Conservation (phyloP, 768 basidiomycete species). For the Dacryopinax primogenitus region DNA sequence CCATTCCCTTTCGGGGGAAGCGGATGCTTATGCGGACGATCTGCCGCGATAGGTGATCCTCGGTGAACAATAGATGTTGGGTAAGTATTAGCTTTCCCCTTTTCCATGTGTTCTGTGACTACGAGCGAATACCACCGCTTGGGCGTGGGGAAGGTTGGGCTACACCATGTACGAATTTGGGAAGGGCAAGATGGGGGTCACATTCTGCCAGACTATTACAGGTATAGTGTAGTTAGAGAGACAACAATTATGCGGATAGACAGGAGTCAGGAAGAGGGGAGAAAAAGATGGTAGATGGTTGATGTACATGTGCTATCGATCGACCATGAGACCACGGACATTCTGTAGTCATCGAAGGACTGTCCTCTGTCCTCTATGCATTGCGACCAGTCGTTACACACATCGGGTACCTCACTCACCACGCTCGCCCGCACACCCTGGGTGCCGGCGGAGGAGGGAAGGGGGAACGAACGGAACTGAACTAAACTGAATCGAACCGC, state of each 20-base stretch:
- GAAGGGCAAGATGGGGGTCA: neutral
- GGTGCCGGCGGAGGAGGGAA: neutral
- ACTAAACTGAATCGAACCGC: too few relatives aligned
- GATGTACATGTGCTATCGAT: conserved; percentile 1
- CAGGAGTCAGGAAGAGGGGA: neutral
- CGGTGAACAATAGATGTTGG: too few relatives aligned
- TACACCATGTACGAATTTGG: too few relatives aligned
- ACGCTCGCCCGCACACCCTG: neutral
- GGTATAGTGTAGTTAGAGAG: neutral
- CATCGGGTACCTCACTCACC: neutral
- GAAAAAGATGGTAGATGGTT: neutral
- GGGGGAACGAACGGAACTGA: too few relatives aligned
- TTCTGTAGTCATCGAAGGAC: neutral
- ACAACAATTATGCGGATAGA: conserved; percentile 5
- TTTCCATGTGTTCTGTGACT: neutral
- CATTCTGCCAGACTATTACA: conserved; percentile 6
- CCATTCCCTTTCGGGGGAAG: neutral
- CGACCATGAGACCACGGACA: neutral
- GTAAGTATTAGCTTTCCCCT: neutral
- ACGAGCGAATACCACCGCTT: too few relatives aligned
- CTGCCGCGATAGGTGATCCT: neutral
- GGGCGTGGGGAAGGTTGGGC: too few relatives aligned
- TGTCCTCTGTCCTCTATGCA: conserved; percentile 6
- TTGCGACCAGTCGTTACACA: conserved; percentile 9
- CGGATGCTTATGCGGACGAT: neutral